Evolutionary conservation across 73 alveolate genomes (phyloP).

Genomic region (Stentor roeselii): DNA sequence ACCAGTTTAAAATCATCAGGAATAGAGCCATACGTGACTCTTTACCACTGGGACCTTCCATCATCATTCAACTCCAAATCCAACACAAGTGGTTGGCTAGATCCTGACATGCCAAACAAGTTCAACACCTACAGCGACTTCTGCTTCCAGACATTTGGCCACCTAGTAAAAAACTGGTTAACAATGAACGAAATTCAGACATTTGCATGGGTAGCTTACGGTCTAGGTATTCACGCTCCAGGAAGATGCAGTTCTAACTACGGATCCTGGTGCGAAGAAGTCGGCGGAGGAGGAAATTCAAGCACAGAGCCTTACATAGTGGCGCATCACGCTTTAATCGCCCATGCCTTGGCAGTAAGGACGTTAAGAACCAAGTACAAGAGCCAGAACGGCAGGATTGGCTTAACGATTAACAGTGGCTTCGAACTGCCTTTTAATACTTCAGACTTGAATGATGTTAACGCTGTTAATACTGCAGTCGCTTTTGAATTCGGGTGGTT

Average conservation of each 20-base stretch:
- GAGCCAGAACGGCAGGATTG: slow-evolving; percentile 39
- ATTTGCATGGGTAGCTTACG: slow-evolving; percentile 50
- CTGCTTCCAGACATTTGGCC: slow-evolving; percentile 43
- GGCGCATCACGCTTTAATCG: slow-evolving; percentile 34
- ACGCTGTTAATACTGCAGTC: slow-evolving; percentile 29
- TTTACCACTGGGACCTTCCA: slow-evolving; percentile 54
- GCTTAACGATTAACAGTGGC: slow-evolving; percentile 37
- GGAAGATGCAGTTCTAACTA: slow-evolving; percentile 48
- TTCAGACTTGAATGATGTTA: slow-evolving; percentile 37
- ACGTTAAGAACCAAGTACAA: slow-evolving; percentile 44
- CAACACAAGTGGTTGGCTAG: slow-evolving; percentile 8
- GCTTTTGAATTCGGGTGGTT: slow-evolving; percentile 37
- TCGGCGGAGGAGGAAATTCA: slow-evolving; percentile 54
- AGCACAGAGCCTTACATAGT: slow-evolving; percentile 50
- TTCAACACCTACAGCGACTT: slow-evolving; percentile 47
- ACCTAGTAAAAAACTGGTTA: slow-evolving; percentile 41
- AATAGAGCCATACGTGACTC: slow-evolving; percentile 54
- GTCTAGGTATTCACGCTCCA: slow-evolving; percentile 44
- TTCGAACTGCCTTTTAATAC: slow-evolving; percentile 36
- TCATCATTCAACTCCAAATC: slow-evolving; percentile 10
- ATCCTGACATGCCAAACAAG: slow-evolving; percentile 31
- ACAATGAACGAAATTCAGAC: slow-evolving; percentile 47
- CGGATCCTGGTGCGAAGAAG: slow-evolving; percentile 27
- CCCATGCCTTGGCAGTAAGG: slow-evolving; percentile 47
- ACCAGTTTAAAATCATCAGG: slow-evolving; percentile 30